Conservation (phyloP, 352 stramenopile genomes). For the Globisporangium paddicum region DNA sequence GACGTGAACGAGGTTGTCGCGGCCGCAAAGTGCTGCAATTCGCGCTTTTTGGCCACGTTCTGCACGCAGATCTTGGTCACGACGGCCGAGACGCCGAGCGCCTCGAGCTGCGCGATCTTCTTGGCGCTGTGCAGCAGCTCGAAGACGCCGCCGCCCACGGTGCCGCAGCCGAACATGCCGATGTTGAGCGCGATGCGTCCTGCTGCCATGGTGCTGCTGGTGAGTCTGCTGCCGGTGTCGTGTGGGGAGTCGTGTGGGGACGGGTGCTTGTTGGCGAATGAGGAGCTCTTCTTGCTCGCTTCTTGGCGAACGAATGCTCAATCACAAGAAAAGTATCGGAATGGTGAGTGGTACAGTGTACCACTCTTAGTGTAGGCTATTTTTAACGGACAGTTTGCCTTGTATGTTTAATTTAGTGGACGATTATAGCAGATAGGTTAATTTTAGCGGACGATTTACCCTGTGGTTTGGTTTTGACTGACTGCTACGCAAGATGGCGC, state of each 20-base stretch:
- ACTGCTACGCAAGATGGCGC: too few relatives aligned
- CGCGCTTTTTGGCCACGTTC: conserved; percentile 67
- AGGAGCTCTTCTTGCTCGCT: neutral
- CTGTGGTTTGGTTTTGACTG: too few relatives aligned
- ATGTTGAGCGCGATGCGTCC: conserved; percentile 57
- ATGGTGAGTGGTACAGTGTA: too few relatives aligned
- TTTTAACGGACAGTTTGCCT: too few relatives aligned
- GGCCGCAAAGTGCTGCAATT: conserved; percentile 52
- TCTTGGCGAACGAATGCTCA: neutral
- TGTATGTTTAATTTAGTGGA: too few relatives aligned
- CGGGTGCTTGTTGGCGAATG: neutral
- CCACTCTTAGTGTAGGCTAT: too few relatives aligned
- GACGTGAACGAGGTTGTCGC: conserved; percentile 52
- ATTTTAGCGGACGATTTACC: too few relatives aligned
- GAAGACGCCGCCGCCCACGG: conserved; percentile 84
- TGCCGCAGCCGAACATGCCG: conserved; percentile 87
- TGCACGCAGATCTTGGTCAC: conserved; percentile 88
- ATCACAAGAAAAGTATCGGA: neutral
- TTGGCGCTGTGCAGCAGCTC: conserved; percentile 74
- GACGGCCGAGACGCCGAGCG: conserved; percentile 64
- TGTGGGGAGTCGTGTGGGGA: neutral
- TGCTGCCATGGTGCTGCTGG: conserved; percentile 17
- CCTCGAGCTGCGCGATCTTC: conserved; percentile 45
- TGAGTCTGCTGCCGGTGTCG: neutral
- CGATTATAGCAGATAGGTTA: too few relatives aligned